phyloP scores from a whole-genome alignment of 352 stramenopile species.

The Aphanomyces invadans region DNA sequence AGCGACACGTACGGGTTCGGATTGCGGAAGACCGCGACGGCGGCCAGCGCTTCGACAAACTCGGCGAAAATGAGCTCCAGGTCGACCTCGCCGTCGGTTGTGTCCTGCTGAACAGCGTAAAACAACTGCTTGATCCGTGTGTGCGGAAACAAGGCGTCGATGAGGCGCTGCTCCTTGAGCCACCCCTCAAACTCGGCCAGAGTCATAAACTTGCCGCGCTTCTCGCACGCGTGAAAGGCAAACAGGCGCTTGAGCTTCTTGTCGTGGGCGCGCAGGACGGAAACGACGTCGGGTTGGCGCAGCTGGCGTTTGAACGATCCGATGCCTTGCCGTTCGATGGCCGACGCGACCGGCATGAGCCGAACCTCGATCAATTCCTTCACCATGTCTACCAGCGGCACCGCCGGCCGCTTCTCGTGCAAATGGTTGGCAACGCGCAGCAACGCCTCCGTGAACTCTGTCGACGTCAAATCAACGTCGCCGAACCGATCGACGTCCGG shows the following conservation, averaged over 20 bases:
- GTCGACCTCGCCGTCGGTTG: conserved; percentile 45
- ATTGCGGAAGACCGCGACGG: conserved; percentile 66
- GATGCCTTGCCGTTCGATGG: conserved; percentile 69
- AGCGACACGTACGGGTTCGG: conserved; percentile 70
- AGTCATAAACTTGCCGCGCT: conserved; percentile 66
- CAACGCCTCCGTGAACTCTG: conserved; percentile 75
- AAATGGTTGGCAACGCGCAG: conserved; percentile 63
- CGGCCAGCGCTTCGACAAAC: conserved; percentile 63
- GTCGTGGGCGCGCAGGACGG: conserved; percentile 66
- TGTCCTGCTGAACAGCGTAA: conserved; percentile 65
- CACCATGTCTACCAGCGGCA: conserved; percentile 32
- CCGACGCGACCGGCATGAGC: conserved; percentile 59
- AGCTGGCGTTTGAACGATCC: conserved; percentile 79
- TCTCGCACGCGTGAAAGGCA: conserved; percentile 39
- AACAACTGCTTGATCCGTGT: conserved; percentile 72
- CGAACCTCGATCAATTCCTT: conserved; percentile 55
- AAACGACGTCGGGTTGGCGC: conserved; percentile 63
- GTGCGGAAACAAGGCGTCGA: conserved; percentile 66
- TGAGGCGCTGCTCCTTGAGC: conserved; percentile 56
- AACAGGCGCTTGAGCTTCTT: conserved; percentile 75
- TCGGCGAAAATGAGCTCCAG: conserved; percentile 75
- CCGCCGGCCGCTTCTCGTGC: conserved; percentile 40
- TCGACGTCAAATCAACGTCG: conserved; percentile 42
- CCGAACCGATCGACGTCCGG: conserved; percentile 39
- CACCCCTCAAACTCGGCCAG: conserved; percentile 60